Base-by-base conservation (phyloP, 495 filamentous ascomycete species). In the Xylaria flabelliformis region DNA sequence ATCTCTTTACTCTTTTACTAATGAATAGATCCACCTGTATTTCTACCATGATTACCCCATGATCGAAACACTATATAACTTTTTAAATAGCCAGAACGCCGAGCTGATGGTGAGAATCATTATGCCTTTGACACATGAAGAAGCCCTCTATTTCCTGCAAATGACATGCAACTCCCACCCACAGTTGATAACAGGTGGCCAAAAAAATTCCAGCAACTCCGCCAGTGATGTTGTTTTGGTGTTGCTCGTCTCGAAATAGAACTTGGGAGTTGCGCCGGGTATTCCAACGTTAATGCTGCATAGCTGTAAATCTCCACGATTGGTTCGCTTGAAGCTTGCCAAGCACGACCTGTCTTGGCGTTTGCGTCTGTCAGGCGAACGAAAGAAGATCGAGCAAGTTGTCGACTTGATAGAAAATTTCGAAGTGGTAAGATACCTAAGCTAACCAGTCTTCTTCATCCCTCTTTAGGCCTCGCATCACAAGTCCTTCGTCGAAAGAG, bases 361-460 rank as follows among this genome's bases (percentile, higher is more conserved):
- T 50, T 17, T 41, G 44, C 12, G 21, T 29, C 9, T 46, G 4
- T 12, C 26, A 9, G 21, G 13, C 2, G 53, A 46, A 34, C 32
- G 13, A 12, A 3, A 13, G 15, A 64, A 13, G 19, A 46, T 1
- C 34, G n/a, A 29, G 21, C 17, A 13, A 46, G 13, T 55, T 12
- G 59, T 39, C 19, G n/a, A n/a, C 61, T 64, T 26, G n/a, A 64
- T 10, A 64, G 58, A 29, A 32, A 50, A 64, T 64, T 56, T 24
- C 21, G 36, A 46, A 17, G 13, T 19, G 48, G 61, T 44, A 34
- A 50, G 56, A 42, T 62, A n/a, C 12, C 73, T 79, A 86, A 24
- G 84, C 84, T 36, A 86, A 79, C 85, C 85, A 86, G 24, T 82
- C 81, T 74, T 86, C 84, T 58, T 86, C 85, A 56, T 84, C 81